Evolutionary conservation across 148 eudicot species (phyloP), one percentile per base, ranked within the genome.

Genomic region (Oxyria digyna): DNA sequence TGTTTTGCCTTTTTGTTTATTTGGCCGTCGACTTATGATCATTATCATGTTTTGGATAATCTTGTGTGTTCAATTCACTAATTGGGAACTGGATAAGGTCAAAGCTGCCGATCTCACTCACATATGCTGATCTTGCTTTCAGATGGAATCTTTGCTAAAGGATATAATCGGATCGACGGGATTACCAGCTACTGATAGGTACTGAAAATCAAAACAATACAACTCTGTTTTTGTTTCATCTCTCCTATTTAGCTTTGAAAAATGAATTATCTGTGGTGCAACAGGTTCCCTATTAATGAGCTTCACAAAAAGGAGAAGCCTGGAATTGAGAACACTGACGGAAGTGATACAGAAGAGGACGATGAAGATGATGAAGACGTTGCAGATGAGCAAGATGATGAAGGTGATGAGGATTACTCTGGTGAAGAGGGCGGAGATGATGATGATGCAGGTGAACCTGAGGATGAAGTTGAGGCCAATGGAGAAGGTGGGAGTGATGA

Each of bases 401-500:
- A 66, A 35, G 69, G 69, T 23, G 69, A 66, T 66, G 69, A 66
- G 31, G 69, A 66, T 66, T 66, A 66, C 69, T 66, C 69, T 4
- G 69, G 69, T 26, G 69, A 66, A 8, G 69, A 66, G 31, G 69
- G 69, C 8, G 69, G 69, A 26, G 69, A 66, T 37, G 69, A 66
- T 2, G 69, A 66, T 0, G 69, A 66, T 14, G 69, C 8, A 41
- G 69, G 45, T 35, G 69, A 66, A 15, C 46, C 69, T 3, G 69
- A 38, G 43, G 69, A 66, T 3, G 69, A 66, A 4, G 45, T 6
- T 8, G 27, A 66, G 43, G 69, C 69, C 46, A 66, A 66, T 38
- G 69, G 69, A 1, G 83, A 74, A 4, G 86, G 77, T 6, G 82
- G 76, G 0, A 83, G 78, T 4, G 82, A 80, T 0, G 86, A 83